Evolutionary conservation across 1,284 basidiomycete genomes (phyloP).

Genomic region (Moesziomyces aphidis): DNA sequence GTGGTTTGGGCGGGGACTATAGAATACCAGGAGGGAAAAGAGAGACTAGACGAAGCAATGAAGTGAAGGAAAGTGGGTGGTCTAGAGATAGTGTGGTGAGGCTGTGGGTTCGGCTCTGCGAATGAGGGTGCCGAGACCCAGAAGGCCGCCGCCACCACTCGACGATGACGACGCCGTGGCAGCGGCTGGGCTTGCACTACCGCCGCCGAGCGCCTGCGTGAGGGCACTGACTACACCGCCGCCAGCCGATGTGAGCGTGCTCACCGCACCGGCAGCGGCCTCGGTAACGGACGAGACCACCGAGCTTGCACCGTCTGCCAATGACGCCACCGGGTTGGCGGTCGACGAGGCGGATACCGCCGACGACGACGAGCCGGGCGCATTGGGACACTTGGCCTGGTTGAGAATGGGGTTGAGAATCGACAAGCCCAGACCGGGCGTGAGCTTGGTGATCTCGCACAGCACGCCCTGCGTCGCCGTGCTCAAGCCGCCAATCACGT

Average conservation of each 20-base stretch:
- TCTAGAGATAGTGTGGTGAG: background rate
- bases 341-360: slow-evolving; percentile 4
- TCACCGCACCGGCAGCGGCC: background rate
- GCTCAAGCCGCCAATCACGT: slow-evolving; percentile 19
- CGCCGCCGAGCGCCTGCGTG: slow-evolving; percentile 1
- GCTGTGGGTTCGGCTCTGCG: background rate
- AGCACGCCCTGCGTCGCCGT: slow-evolving; percentile 10
- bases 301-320: background rate
- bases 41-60: too few relatives aligned
- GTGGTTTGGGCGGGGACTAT: too few relatives aligned
- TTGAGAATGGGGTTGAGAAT: slow-evolving; percentile 15
- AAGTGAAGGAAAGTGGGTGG: background rate
- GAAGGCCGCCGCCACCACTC: background rate
- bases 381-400: slow-evolving; percentile 25
- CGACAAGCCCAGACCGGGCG: slow-evolving; percentile 6
- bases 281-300: slow-evolving; percentile 4
- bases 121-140: background rate
- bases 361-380: slow-evolving; percentile 12
- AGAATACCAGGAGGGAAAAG: too few relatives aligned
- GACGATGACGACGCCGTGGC: background rate
- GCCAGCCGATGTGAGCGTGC: background rate
- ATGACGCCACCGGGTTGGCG: slow-evolving; percentile 3
- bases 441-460: slow-evolving; percentile 14
- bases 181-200: background rate
- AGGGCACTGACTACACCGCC: background rate